phyloP scores from a whole-genome alignment of 1,139 yeast genomes.

The Debaryomyces psychrophilus region DNA sequence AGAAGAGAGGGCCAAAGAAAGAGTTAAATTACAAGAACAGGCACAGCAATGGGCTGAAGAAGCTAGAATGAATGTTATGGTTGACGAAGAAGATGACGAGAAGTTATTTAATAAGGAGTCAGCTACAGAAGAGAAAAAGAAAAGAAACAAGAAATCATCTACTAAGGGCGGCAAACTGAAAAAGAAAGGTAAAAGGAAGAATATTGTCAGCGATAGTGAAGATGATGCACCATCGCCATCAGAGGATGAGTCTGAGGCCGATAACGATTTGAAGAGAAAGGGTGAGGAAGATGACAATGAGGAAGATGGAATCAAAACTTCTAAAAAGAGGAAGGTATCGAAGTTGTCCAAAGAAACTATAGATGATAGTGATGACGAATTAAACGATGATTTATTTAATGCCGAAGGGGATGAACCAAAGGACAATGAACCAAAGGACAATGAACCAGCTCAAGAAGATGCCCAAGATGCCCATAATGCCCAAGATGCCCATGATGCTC shows the following conservation, averaged over 20 bases:
- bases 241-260: constrained; percentile 22
- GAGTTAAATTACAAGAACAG: constrained; percentile 74
- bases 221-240: constrained; percentile 23
- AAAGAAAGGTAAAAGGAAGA: constrained; percentile 26
- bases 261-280: constrained; percentile 24
- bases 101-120: constrained; percentile 36
- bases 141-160: constrained; percentile 17
- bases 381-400: constrained; percentile 29
- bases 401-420: constrained; percentile 10
- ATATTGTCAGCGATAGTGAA: constrained; percentile 35
- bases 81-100: constrained; percentile 39
- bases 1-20: constrained; percentile 64
- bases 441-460: neutral
- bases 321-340: constrained; percentile 28
- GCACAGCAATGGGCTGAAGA: constrained; percentile 82
- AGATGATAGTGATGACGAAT: constrained; percentile 57
- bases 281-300: constrained; percentile 29
- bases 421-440: constrained; percentile 9
- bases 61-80: constrained; percentile 39
- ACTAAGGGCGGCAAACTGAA: constrained; percentile 21
- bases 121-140: constrained; percentile 23
- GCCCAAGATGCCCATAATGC: too few species aligned
- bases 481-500: too few species aligned
- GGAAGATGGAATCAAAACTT: constrained; percentile 16
- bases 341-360: constrained; percentile 52